Evolutionary conservation across 257 asterid genomes (phyloP).

Genomic region (Solanum ossicruentum): DNA sequence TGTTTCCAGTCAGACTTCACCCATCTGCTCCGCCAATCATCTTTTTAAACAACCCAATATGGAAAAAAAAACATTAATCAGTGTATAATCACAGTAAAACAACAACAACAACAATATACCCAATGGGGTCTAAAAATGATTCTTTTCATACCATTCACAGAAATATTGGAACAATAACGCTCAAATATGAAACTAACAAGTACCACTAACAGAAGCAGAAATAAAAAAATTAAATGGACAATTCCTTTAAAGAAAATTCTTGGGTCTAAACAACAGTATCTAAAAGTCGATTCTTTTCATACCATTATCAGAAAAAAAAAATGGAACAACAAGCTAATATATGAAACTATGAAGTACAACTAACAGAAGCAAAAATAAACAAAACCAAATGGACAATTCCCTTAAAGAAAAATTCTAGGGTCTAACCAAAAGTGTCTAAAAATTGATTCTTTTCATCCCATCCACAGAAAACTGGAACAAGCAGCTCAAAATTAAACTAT

Average conservation of each 20-base stretch:
- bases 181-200: neutral
- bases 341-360: neutral
- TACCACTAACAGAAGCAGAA: neutral
- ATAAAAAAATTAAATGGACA: neutral
- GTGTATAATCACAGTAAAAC: neutral
- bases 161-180: neutral
- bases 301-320: neutral
- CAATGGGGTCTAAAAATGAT: neutral
- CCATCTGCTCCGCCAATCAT: conserved; percentile 90
- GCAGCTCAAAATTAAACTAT: neutral
- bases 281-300: neutral
- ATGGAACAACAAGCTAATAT: neutral
- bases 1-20: conserved; percentile 92
- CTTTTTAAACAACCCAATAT: conserved; percentile 12
- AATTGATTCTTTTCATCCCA: neutral
- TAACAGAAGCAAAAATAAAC: neutral
- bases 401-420: neutral
- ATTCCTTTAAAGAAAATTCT: neutral
- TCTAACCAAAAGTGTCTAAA: neutral
- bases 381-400: neutral
- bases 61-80: neutral
- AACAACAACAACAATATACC: neutral
- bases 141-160: neutral
- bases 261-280: neutral
- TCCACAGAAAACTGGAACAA: neutral